Conservation (phyloP, 345 rosid genomes). For the Aquilaria malaccensis region DNA sequence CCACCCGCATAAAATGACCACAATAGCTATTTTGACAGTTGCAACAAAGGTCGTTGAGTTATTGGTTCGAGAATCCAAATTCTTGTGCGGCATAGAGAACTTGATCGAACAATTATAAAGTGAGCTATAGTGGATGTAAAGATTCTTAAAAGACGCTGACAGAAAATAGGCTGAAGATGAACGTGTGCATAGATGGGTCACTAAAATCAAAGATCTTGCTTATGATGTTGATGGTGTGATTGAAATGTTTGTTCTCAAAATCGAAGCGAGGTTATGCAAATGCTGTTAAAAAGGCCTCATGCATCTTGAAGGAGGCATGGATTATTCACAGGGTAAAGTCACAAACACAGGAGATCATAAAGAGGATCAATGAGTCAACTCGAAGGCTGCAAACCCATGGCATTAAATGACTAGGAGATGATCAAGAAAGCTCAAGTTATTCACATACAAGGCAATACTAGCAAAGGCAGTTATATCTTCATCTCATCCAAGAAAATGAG, state of each 20-base stretch:
- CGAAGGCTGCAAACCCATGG: no score
- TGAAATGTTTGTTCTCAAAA: background rate
- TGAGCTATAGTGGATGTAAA: slow-evolving; percentile 4
- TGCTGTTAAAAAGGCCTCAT: background rate
- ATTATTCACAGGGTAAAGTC: background rate
- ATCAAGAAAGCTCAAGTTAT: no score
- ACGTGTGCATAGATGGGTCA: slow-evolving; percentile 4
- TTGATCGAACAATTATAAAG: background rate
- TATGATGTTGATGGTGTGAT: slow-evolving; percentile 5
- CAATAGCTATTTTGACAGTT: no score
- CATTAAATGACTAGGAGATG: no score
- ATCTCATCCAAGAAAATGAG: slow-evolving; percentile 10
- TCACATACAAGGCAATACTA: background rate
- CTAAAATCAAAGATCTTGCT: slow-evolving; percentile 8
- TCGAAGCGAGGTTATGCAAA: background rate
- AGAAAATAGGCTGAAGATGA: slow-evolving; percentile 7
- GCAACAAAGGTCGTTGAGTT: no score
- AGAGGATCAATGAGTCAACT: no score
- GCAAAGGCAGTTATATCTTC: slow-evolving; percentile 23
- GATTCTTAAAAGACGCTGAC: slow-evolving; percentile 16
- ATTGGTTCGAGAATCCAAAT: background rate
- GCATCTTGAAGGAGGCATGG: slow-evolving; percentile 1
- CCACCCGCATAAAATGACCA: no score
- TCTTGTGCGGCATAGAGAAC: background rate
- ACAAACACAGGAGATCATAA: background rate